Conservation (phyloP, 1,284 basidiomycete genomes). For the Moesziomyces parantarcticus region DNA sequence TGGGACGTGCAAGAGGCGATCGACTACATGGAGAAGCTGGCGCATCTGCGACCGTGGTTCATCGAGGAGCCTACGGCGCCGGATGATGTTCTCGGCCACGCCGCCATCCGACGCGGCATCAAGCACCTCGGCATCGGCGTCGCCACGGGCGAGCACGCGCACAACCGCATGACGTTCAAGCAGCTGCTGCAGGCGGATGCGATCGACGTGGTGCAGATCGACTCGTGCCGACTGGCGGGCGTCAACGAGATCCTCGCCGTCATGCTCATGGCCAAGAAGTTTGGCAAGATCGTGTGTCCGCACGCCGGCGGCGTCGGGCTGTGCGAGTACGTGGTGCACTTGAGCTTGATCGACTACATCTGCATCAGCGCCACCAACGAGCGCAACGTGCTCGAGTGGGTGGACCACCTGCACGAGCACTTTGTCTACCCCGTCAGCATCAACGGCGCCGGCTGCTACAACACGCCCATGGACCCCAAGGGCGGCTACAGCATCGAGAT, state of each 20-base stretch:
- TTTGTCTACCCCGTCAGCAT: conserved; percentile 89
- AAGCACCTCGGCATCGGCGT: conserved; percentile 88
- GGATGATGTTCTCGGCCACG: conserved; percentile 72
- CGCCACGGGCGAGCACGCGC: conserved; percentile 94
- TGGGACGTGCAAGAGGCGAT: conserved; percentile 95
- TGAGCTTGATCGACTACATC: conserved; percentile 80
- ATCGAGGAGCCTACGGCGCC: conserved; percentile 72
- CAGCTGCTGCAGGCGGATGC: conserved; percentile 91
- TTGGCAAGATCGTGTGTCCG: conserved; percentile 75
- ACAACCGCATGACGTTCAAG: conserved; percentile 94
- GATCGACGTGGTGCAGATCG: conserved; percentile 95
- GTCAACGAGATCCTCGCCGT: conserved; percentile 92
- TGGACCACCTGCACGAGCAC: conserved; percentile 88
- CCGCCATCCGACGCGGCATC: conserved; percentile 81
- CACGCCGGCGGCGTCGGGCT: conserved; percentile 95
- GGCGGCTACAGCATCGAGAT: conserved; percentile 70
- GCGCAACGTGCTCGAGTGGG: conserved; percentile 84
- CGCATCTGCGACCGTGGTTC: conserved; percentile 86
- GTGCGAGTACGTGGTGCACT: conserved; percentile 90
- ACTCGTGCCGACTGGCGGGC: conserved; percentile 90
- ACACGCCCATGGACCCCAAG: conserved; percentile 74
- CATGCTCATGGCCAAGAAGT: conserved; percentile 93
- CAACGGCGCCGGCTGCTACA: conserved; percentile 85
- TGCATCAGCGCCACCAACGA: conserved; percentile 90
- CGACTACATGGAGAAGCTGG: conserved; percentile 85